Percentiles rank a stretch among this genome's conserved stretches.
phyloP scores from a whole-genome alignment of 2,329 filamentous ascomycete genomes.

The Claviceps purpurea region DNA sequence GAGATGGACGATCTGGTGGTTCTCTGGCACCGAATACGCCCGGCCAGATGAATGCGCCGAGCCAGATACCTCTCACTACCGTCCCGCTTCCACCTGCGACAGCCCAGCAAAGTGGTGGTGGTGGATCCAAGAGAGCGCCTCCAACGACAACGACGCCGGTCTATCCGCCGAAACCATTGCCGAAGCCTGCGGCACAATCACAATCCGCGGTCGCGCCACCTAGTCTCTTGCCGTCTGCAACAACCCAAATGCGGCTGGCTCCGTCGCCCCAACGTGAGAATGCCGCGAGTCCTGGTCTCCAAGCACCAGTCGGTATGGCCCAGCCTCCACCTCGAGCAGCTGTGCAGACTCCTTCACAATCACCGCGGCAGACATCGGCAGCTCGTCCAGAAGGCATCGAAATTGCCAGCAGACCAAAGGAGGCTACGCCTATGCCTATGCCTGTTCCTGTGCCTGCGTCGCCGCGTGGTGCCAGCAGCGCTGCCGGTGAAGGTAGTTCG shows the following conservation, averaged over 20 bases:
- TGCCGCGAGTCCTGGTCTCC: constrained; percentile 20
- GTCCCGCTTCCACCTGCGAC: constrained; percentile 8
- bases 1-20: constrained; percentile 16
- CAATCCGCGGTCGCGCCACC: constrained; percentile 16
- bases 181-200: constrained; percentile 10
- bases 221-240: constrained; percentile 15
- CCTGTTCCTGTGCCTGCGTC: constrained; percentile 4
- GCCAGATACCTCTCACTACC: neutral
- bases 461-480: neutral
- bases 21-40: neutral
- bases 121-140: constrained; percentile 13
- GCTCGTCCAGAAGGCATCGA: constrained; percentile 18
- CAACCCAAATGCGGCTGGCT: constrained; percentile 16
- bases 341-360: constrained; percentile 18
- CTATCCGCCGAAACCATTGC: constrained; percentile 21
- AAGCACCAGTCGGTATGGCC: constrained; percentile 21
- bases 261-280: constrained; percentile 18
- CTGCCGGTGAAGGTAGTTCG: constrained; percentile 8
- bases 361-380: constrained; percentile 18
- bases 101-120: constrained; percentile 6
- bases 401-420: constrained; percentile 16
- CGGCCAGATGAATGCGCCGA: neutral
- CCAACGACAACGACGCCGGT: constrained; percentile 20
- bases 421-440: constrained; percentile 10
- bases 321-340: constrained; percentile 19